Base-by-base conservation (phyloP, 2,329 filamentous ascomycete species). In the Fusarium sp. region DNA sequence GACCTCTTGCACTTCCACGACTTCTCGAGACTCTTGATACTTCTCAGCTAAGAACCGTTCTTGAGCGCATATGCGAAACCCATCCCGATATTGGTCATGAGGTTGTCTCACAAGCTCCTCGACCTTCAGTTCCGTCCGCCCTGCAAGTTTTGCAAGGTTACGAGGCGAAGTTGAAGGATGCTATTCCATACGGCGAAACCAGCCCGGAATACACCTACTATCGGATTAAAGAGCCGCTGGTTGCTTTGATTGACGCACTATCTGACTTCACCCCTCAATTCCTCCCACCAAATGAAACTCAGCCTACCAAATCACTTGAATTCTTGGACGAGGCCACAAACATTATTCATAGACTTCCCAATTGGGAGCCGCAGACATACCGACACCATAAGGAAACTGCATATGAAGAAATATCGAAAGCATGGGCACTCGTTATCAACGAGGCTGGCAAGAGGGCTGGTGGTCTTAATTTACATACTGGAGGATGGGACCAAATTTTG, bases 211-310 rank as follows among this genome's bases (percentile, higher is more conserved):
- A 98, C 83, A 92, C 94, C 57, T 99, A 98, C 82, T 97, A 98
- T 81, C 91, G 96, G 77, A 94, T 98, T 61, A 94, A 93, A 76
- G 93, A 95, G 73, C 90, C 93, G 42, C 87, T 98, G 23, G 85
- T 91, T 32, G 91, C 94, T 65, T 88, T 99, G 30, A 90, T 98
- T 67, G 94, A 98, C 67, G 95, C 96, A 47, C 88, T 99, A 49
- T 92, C 93, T 81, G 96, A 99, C 80, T 99, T 97, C 80, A 98
- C 95, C 1, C 94, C 95, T 8, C 95, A 98, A 81, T 99, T 97
- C 79, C 90, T 99, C 6, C 96, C 96, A 18, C 96, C 96, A 0
- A 93, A 93, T 79, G 96, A 99, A 84, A 87, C 89, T 5, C 95
- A 98, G 80, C 87, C 93, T n/a, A 91, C 92, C 35, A 88, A 92